Evolutionary conservation across 768 basidiomycete species (phyloP).

Genomic region (Crepidotus variabilis): DNA sequence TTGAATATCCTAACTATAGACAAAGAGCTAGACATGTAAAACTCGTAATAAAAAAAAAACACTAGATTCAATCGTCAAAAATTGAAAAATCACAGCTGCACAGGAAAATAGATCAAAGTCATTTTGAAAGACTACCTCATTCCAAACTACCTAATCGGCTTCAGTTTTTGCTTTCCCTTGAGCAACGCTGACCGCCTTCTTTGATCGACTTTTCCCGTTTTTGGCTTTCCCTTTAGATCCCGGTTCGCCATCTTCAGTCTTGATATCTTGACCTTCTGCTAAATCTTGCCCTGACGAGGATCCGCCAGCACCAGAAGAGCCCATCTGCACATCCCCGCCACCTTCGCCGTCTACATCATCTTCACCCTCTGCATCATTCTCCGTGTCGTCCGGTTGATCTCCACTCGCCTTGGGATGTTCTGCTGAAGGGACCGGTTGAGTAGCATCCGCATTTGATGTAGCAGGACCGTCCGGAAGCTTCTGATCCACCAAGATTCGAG

Average conservation of each 20-base stretch:
- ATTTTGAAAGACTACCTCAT: too few species aligned
- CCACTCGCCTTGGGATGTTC: background rate
- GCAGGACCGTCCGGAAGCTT: background rate
- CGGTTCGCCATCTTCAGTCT: background rate
- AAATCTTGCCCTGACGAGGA: background rate
- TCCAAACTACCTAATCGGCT: background rate
- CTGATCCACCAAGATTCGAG: background rate
- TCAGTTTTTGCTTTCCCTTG: constrained; percentile 3
- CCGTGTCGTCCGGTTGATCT: background rate
- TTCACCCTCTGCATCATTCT: constrained; percentile 7
- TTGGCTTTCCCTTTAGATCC: background rate
- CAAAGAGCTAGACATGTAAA: too few species aligned
- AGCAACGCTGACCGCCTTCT: background rate
- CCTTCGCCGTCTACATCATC: constrained; percentile 3
- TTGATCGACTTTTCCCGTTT: constrained; percentile 1
- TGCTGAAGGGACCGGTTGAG: background rate
- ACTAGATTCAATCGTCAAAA: too few species aligned
- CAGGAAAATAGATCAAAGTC: too few species aligned
- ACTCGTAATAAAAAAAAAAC: too few species aligned
- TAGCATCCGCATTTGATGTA: background rate
- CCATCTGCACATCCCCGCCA: background rate
- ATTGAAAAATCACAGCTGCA: too few species aligned
- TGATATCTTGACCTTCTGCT: background rate
- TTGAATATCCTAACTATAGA: too few species aligned
- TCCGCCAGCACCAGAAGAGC: background rate